Conservation (phyloP, 2,329 filamentous ascomycete species). For the Paecilomyces formosus region DNA sequence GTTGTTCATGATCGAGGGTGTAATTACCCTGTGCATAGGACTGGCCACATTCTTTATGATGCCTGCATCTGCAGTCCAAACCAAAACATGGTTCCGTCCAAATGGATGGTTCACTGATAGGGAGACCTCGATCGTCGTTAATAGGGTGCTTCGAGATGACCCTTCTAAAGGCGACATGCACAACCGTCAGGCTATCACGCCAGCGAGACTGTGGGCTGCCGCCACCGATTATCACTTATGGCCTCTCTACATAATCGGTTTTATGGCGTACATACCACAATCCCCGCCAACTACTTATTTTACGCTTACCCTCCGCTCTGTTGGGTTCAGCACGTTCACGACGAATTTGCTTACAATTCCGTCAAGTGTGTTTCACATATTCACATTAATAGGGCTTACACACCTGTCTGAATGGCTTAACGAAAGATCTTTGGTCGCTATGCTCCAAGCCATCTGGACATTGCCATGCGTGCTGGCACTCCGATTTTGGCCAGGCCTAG, state of each 20-base stretch:
- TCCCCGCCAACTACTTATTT: constrained; percentile 48
- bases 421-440: constrained; percentile 39
- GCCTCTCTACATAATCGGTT: constrained; percentile 47
- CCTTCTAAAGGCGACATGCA: constrained; percentile 54
- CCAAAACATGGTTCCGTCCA: constrained; percentile 47
- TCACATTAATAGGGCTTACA: constrained; percentile 38
- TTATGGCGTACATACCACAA: constrained; percentile 48
- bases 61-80: constrained; percentile 47
- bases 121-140: constrained; percentile 56
- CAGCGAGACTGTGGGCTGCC: constrained; percentile 42
- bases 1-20: constrained; percentile 51
- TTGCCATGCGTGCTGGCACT: constrained; percentile 53
- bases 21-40: constrained; percentile 48
- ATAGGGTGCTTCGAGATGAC: constrained; percentile 52
- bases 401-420: constrained; percentile 41
- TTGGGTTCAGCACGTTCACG: constrained; percentile 55
- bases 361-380: constrained; percentile 24
- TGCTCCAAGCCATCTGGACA: constrained; percentile 51
- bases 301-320: constrained; percentile 49
- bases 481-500: constrained; percentile 35
- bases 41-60: constrained; percentile 49
- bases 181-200: constrained; percentile 51
- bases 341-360: constrained; percentile 58
- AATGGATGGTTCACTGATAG: constrained; percentile 55
- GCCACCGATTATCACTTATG: constrained; percentile 55